Evolutionary conservation across 176 grass and related monocot genomes (phyloP), one percentile per base, ranked within the genome.

Genomic region (Lolium perenne): DNA sequence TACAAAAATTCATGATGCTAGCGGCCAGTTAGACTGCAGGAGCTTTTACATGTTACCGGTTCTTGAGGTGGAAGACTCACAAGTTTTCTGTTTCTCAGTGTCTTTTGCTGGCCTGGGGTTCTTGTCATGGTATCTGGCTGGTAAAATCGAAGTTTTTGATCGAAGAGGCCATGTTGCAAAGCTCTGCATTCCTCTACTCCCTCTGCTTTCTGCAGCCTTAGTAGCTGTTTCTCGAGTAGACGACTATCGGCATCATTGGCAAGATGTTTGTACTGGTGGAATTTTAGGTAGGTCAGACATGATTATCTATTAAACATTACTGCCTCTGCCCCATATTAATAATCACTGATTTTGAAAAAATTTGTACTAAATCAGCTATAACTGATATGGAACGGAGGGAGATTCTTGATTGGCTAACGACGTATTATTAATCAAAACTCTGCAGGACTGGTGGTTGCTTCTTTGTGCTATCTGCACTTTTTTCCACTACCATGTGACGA

Each of bases 231-330:
- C 94, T 85, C 88, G 91, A 82, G 88, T 95, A 17, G 94, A 95
- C 79, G 91, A 95, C 85, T 95, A 93, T 20, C 87, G 91, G 86
- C 94, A 95, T 86, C 91, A 95, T 21, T 93, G 94, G 94, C 85
- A 93, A 86, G 94, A 95, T 83, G 91, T 95, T 38, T 93, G 65
- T 63, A 80, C 77, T 32, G 94, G 94, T 63, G 94, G 94, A 78
- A 74, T 95, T 78, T 80, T 95, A 23, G 94, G 94, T 95, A 82
- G 26, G 81, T 91, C 13, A 47, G 47, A 18, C 11, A 53, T 2
- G 6, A 10, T 54, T 63, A 54, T 61, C 25, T 38, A 13, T 76
- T 76, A 58, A 35, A 53, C 4, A 38, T 83, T 32, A 7, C 41
- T 35, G 32, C 32, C 32, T 35, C 32, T 35, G 32, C 32, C 32